Percentiles rank a stretch among this genome's conserved stretches.
These are phyloP conservation scores for Zoysia japonica DNA, from an alignment of 176 grass and related monocot species.

Conservation along the genomic window DNA sequence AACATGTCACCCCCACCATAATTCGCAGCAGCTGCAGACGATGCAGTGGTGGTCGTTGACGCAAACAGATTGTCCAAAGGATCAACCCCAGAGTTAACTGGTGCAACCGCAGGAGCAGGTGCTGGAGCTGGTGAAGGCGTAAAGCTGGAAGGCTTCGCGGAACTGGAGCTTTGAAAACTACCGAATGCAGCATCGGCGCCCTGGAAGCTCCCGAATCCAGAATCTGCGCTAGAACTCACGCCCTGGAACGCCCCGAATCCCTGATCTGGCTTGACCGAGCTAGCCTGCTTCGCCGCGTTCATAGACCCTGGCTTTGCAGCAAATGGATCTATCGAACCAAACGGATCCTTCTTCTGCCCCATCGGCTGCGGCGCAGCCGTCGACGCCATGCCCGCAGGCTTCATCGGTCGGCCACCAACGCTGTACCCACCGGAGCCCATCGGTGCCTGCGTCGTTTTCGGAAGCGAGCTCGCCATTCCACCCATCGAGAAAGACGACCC, in stretches of 20 bases:
- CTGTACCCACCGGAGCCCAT: conserved; percentile 42
- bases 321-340: conserved; percentile 77
- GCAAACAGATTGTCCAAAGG: conserved; percentile 77
- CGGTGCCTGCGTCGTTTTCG: conserved; percentile 49
- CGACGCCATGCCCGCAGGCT: conserved; percentile 49
- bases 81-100: conserved; percentile 45
- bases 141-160: conserved; percentile 45
- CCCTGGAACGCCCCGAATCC: conserved; percentile 62
- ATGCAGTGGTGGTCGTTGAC: conserved; percentile 55
- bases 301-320: conserved; percentile 54
- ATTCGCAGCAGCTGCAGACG: conserved; percentile 32
- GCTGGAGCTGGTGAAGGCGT: conserved; percentile 47
- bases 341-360: conserved; percentile 72
- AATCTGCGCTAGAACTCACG: conserved; percentile 24
- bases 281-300: conserved; percentile 36
- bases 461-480: conserved; percentile 73
- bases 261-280: conserved; percentile 46
- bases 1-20: conserved; percentile 54
- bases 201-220: conserved; percentile 58
- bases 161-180: conserved; percentile 46
- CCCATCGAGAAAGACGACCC: conserved; percentile 65
- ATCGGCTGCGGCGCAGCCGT: conserved; percentile 42
- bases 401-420: conserved; percentile 61
- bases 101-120: conserved; percentile 36
- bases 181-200: conserved; percentile 41